These are phyloP conservation scores for Spathaspora arborariae DNA, from an alignment of 805 yeast genomes.

Conservation along the genomic window DNA sequence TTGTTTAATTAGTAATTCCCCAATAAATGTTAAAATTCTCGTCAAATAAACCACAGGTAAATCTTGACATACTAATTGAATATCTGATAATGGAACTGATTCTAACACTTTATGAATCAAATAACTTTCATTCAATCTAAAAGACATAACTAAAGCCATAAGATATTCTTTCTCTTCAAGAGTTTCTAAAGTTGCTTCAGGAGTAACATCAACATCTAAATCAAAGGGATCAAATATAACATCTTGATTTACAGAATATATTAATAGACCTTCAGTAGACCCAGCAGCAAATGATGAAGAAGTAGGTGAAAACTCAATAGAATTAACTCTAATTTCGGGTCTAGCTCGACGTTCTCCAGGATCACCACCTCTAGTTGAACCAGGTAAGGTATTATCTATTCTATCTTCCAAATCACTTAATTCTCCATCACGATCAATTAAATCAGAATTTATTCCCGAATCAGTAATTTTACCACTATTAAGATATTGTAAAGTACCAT, in stretches of 20 bases:
- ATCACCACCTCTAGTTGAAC: slow-evolving; percentile 69
- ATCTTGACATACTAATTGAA: slow-evolving; percentile 60
- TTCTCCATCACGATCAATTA: slow-evolving; percentile 84
- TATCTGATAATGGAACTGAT: slow-evolving; percentile 64
- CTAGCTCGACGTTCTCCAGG: slow-evolving; percentile 69
- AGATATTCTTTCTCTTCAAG: slow-evolving; percentile 61
- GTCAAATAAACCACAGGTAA: slow-evolving; percentile 76
- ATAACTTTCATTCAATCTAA: slow-evolving; percentile 80
- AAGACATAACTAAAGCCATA: slow-evolving; percentile 85
- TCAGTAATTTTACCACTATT: slow-evolving; percentile 84
- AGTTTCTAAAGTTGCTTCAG: slow-evolving; percentile 63
- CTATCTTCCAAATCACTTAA: slow-evolving; percentile 82
- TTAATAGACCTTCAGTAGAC: slow-evolving; percentile 86
- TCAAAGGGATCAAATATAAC: slow-evolving; percentile 91
- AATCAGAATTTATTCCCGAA: slow-evolving; percentile 70
- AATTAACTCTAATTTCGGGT: slow-evolving; percentile 80
- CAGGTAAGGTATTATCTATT: slow-evolving; percentile 74
- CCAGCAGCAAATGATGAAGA: slow-evolving; percentile 90
- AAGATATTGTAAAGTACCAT: slow-evolving; percentile 77
- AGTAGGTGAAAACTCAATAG: slow-evolving; percentile 83
- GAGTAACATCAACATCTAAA: slow-evolving; percentile 88
- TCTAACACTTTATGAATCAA: slow-evolving; percentile 74
- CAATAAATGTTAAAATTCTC: slow-evolving; percentile 65
- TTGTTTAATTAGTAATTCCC: slow-evolving; percentile 47
- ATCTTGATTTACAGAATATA: slow-evolving; percentile 75